A percentile compares a stretch with the other conserved stretches of the same genome.
Conservation (phyloP, 257 asterid species). For the Solanum sitiens region DNA sequence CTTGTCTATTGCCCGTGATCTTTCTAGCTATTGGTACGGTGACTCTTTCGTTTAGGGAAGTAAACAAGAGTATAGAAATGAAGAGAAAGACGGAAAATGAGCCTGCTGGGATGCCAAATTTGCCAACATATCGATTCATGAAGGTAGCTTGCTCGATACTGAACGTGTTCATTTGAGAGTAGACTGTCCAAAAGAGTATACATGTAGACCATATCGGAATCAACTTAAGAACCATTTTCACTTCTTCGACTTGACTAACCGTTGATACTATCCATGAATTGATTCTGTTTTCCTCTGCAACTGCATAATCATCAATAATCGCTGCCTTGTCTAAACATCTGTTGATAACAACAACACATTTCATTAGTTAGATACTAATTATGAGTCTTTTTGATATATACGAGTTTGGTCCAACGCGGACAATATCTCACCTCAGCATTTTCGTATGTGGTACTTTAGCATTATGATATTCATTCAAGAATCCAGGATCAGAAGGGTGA, state of each 20-base stretch:
- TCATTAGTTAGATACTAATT: background rate
- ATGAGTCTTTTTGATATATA: too few relatives aligned
- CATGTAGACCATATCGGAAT: slow-evolving; percentile 85
- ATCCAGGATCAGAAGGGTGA: slow-evolving; percentile 26
- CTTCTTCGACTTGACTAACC: slow-evolving; percentile 72
- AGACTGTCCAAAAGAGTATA: slow-evolving; percentile 86
- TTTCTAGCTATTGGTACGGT: slow-evolving; percentile 49
- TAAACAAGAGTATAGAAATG: slow-evolving; percentile 58
- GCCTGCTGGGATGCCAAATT: slow-evolving; percentile 54
- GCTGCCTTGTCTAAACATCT: slow-evolving; percentile 88
- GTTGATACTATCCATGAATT: slow-evolving; percentile 27
- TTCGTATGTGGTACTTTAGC: slow-evolving; percentile 45
- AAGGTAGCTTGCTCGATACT: slow-evolving; percentile 83
- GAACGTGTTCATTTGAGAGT: slow-evolving; percentile 89
- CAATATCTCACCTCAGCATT: slow-evolving; percentile 30
- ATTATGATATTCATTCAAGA: slow-evolving; percentile 45
- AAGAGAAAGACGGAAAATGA: slow-evolving; percentile 63
- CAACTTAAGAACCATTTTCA: slow-evolving; percentile 70
- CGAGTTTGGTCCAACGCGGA: background rate
- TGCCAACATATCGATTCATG: slow-evolving; percentile 50
- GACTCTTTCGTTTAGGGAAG: slow-evolving; percentile 55
- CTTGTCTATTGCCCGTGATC: slow-evolving; percentile 42
- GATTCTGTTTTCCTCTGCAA: background rate
- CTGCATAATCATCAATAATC: slow-evolving; percentile 19
- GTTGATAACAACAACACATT: background rate